Evolutionary conservation across 257 asterid species (phyloP).

Genomic region (Solanum neorickii): DNA sequence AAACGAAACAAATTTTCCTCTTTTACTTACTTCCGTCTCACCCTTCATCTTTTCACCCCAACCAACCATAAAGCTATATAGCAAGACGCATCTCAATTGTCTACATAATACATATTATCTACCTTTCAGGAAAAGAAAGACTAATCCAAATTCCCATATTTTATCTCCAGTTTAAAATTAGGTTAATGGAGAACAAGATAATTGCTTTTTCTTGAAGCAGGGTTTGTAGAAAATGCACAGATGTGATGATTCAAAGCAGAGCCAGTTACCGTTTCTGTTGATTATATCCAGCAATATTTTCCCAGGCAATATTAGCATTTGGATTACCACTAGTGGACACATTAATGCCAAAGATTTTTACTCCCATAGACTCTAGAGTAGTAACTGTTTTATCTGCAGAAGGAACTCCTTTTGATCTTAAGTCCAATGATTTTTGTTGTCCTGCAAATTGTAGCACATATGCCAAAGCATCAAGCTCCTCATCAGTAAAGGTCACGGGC

Average conservation of each 20-base stretch:
- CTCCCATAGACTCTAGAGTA: slow-evolving; percentile 77
- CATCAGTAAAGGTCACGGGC: slow-evolving; percentile 58
- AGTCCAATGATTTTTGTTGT: slow-evolving; percentile 32
- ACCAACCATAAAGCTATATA: background rate
- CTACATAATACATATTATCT: background rate
- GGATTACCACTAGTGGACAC: slow-evolving; percentile 29
- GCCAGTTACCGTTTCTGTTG: slow-evolving; percentile 60
- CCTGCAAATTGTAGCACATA: slow-evolving; percentile 58
- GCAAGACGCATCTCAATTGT: background rate
- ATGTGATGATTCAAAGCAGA: background rate
- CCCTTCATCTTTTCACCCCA: background rate
- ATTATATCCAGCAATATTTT: slow-evolving; percentile 85
- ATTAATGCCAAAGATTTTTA: slow-evolving; percentile 64
- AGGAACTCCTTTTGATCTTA: slow-evolving; percentile 28
- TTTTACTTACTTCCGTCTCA: background rate
- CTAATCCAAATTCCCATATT: background rate
- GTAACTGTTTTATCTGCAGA: slow-evolving; percentile 47
- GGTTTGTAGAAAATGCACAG: background rate
- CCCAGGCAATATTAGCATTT: slow-evolving; percentile 69
- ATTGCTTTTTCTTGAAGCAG: background rate
- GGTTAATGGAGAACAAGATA: background rate
- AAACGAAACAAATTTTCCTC: background rate
- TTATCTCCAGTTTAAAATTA: background rate
- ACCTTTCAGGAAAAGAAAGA: background rate
- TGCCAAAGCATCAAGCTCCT: slow-evolving; percentile 83